A percentile compares a stretch with the other conserved stretches of the same genome.
Evolutionary conservation across 2,329 filamentous ascomycete genomes (phyloP).

Genomic region (Penicillium sp.): DNA sequence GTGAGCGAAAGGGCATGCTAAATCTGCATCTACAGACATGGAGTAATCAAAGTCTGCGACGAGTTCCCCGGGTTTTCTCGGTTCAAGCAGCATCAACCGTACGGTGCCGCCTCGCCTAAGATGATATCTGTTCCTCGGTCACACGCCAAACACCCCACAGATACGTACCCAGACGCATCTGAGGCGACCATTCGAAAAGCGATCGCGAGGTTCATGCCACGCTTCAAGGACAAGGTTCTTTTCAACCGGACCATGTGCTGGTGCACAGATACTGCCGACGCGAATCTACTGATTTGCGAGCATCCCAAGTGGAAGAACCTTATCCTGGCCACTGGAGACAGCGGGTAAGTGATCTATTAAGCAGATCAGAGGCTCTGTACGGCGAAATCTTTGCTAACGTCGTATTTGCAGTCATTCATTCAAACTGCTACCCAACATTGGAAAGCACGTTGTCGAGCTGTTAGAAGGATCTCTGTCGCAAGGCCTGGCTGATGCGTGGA

Average conservation of each 20-base stretch:
- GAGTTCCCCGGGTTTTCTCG: constrained; percentile 50
- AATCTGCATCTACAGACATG: constrained; percentile 17
- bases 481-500: constrained; percentile 44
- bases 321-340: constrained; percentile 48
- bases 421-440: constrained; percentile 49
- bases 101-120: constrained; percentile 45
- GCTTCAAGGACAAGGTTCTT: constrained; percentile 51
- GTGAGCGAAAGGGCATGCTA: constrained; percentile 37
- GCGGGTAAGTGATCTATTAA: constrained; percentile 37
- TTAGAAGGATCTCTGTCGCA: constrained; percentile 42
- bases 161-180: constrained; percentile 44
- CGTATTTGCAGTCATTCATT: constrained; percentile 41
- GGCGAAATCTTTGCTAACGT: constrained; percentile 1
- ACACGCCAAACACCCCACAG: constrained; percentile 18
- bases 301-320: constrained; percentile 49
- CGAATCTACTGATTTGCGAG: constrained; percentile 52
- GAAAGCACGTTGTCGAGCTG: constrained; percentile 49
- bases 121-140: constrained; percentile 16
- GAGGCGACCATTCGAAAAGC: constrained; percentile 50
- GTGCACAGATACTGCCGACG: constrained; percentile 57
- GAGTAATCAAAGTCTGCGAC: constrained; percentile 42
- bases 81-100: constrained; percentile 28
- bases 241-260: constrained; percentile 56
- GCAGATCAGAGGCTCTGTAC: background rate
- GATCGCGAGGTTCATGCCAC: constrained; percentile 53